phyloP scores from a whole-genome alignment of 176 grass and related monocot species.

The Areca catechu region DNA sequence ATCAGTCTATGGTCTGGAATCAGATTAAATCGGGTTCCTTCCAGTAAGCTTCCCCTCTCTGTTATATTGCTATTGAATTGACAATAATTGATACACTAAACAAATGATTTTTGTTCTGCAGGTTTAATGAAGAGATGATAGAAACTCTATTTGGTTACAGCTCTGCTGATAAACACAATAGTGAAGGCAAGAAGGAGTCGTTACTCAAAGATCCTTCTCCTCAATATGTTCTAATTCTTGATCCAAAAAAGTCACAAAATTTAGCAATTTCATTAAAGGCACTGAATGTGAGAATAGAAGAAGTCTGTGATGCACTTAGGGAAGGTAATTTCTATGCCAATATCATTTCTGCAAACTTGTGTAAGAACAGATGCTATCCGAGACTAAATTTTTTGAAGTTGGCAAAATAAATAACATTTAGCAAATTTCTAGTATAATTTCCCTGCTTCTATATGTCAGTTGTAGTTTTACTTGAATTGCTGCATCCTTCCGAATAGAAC shows the following conservation, averaged over 20 bases:
- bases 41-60: conserved; percentile 52
- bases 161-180: conserved; percentile 34
- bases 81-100: too few relatives aligned
- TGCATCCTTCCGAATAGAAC: too few relatives aligned
- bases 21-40: conserved; percentile 71
- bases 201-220: conserved; percentile 13
- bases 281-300: conserved; percentile 59
- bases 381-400: too few relatives aligned
- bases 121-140: conserved; percentile 76
- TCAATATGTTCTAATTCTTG: conserved; percentile 55
- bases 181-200: conserved; percentile 26
- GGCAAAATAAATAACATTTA: too few relatives aligned
- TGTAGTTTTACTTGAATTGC: too few relatives aligned
- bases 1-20: conserved; percentile 68
- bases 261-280: conserved; percentile 82
- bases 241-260: conserved; percentile 91
- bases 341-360: too few relatives aligned
- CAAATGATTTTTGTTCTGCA: conserved; percentile 12
- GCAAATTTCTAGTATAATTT: too few relatives aligned
- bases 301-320: conserved; percentile 44
- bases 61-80: too few relatives aligned
- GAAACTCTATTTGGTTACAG: conserved; percentile 65
- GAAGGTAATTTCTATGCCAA: conserved; percentile 44
- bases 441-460: too few relatives aligned
- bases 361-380: too few relatives aligned